A percentile compares a stretch with the other conserved stretches of the same genome.
Evolutionary conservation across 495 filamentous ascomycete genomes (phyloP).

Genomic region (Aspergillus campestris): DNA sequence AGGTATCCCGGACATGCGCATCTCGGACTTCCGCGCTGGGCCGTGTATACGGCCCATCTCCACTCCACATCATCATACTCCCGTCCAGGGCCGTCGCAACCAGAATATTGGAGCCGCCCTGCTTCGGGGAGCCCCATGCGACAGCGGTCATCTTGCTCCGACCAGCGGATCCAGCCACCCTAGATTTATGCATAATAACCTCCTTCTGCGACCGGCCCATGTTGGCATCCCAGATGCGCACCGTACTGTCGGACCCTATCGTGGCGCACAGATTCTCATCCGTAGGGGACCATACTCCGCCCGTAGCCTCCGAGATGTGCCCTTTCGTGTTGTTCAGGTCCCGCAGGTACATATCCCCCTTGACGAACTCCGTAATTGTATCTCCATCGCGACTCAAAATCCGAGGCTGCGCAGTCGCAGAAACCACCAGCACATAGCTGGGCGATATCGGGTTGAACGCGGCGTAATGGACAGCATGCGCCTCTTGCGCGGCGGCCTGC

Average conservation of each 20-base stretch:
- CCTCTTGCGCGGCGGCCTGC: constrained; percentile 62
- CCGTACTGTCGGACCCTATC: constrained; percentile 83
- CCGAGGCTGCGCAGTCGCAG: constrained; percentile 81
- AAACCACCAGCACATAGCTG: constrained; percentile 72
- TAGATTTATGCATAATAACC: constrained; percentile 91
- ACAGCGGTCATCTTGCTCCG: constrained; percentile 91
- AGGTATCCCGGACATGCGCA: constrained; percentile 75
- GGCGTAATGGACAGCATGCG: constrained; percentile 77
- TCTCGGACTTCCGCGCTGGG: constrained; percentile 80
- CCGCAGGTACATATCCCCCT: constrained; percentile 95
- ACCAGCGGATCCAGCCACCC: constrained; percentile 73
- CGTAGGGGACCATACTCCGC: constrained; percentile 80
- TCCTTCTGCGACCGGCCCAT: constrained; percentile 80
- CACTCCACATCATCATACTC: constrained; percentile 83
- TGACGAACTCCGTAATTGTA: constrained; percentile 74
- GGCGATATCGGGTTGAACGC: constrained; percentile 81
- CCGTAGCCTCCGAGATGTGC: constrained; percentile 81
- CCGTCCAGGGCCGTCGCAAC: constrained; percentile 86
- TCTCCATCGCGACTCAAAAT: constrained; percentile 86
- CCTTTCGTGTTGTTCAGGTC: constrained; percentile 97
- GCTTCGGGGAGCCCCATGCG: constrained; percentile 69
- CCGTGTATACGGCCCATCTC: constrained; percentile 77
- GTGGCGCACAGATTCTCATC: constrained; percentile 78
- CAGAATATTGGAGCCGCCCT: constrained; percentile 72
- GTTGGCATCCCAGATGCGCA: constrained; percentile 95